Evolutionary conservation across 352 stramenopile genomes (phyloP).

Genomic region (Thalassiosira livingstoniorum): DNA sequence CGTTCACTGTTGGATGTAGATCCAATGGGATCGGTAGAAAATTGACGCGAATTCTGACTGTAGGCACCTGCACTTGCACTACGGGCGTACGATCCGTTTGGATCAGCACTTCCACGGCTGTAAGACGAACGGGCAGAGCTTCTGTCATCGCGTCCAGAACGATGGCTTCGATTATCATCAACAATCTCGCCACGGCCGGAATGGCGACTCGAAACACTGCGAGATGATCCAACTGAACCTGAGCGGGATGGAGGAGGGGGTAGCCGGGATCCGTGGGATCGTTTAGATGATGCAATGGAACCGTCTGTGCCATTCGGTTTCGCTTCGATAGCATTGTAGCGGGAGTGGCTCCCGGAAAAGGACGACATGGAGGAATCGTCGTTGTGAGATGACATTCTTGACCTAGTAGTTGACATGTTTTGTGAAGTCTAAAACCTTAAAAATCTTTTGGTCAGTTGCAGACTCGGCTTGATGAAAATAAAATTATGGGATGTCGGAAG

Average conservation of each 20-base stretch:
- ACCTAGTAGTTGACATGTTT: no score
- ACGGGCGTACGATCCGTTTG: neutral
- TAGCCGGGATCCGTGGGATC: neutral
- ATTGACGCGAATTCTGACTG: neutral
- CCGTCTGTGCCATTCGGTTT: conserved; percentile 31
- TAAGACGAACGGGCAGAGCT: neutral
- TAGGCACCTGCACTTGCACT: no score
- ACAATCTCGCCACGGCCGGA: conserved; percentile 7
- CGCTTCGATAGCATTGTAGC: conserved; percentile 53
- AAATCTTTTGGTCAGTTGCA: no score
- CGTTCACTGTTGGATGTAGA: no score
- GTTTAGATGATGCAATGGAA: conserved; percentile 3
- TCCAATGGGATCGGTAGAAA: neutral
- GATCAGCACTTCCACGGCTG: neutral
- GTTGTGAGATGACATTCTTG: conserved; percentile 12
- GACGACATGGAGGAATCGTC: conserved; percentile 50
- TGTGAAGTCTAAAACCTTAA: no score
- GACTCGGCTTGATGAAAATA: no score
- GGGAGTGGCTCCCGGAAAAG: conserved; percentile 34
- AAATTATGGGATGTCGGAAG: no score
- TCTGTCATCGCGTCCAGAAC: neutral
- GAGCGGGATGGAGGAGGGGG: conserved; percentile 1
- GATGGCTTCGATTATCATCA: neutral
- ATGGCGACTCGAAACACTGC: conserved; percentile 13
- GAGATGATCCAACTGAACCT: conserved; percentile 18